A percentile compares a stretch with the other conserved stretches of the same genome.
phyloP scores from a whole-genome alignment of 1,139 yeast species.

The Diutina sp. region DNA sequence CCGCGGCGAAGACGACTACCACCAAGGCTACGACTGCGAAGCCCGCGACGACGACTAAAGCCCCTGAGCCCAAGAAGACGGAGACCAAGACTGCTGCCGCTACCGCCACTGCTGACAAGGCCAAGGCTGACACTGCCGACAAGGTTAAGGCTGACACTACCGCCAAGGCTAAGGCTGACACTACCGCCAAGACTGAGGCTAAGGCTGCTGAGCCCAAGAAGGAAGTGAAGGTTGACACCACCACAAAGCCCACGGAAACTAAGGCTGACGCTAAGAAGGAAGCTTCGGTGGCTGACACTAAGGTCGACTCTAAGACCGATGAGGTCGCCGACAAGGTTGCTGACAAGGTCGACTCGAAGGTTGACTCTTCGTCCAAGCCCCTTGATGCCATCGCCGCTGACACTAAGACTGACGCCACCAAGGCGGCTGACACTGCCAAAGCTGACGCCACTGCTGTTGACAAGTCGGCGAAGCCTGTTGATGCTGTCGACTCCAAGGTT shows the following conservation, averaged over 20 bases:
- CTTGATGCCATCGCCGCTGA: no score
- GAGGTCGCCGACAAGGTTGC: not conserved
- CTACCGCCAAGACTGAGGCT: not conserved
- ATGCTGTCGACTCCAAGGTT: no score
- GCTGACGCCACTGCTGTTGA: no score
- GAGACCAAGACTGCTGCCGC: not conserved
- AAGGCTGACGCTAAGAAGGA: not conserved
- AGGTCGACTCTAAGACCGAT: not conserved
- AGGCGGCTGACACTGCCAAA: no score
- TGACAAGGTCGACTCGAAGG: not conserved
- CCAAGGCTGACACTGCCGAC: slow-evolving; percentile 5
- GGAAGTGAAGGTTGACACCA: not conserved
- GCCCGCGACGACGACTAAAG: not conserved
- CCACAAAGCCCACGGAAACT: not conserved
- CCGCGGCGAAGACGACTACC: slow-evolving; percentile 5
- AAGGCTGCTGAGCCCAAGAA: not conserved
- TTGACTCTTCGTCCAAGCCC: no score
- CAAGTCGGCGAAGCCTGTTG: no score
- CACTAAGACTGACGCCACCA: no score
- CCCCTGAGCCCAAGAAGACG: not conserved
- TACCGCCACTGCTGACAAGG: slow-evolving; percentile 3
- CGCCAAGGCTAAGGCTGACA: not conserved
- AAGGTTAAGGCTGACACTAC: not conserved
- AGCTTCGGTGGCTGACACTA: not conserved
- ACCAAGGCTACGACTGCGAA: not conserved